Conservation (phyloP, 345 rosid species). For the Erucastrum elatum region DNA sequence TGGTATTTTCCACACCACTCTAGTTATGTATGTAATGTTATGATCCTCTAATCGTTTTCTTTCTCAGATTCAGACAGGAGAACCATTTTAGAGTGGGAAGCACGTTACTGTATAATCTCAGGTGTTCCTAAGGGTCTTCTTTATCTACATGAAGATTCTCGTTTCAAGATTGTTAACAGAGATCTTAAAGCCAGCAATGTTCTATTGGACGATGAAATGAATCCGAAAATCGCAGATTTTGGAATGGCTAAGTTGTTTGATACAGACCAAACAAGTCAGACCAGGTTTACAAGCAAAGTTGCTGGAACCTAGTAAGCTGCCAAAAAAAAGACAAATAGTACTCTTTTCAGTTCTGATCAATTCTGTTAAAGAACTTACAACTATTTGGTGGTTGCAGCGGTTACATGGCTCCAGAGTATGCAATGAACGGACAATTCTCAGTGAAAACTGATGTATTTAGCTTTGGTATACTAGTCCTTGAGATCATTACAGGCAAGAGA, state of each 20-base stretch:
- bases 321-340: background rate
- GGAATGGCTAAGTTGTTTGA: conserved; percentile 52
- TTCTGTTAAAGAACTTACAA: background rate
- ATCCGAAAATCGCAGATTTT: conserved; percentile 59
- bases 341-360: background rate
- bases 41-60: background rate
- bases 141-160: conserved; percentile 47
- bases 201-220: conserved; percentile 47
- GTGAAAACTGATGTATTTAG: background rate
- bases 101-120: conserved; percentile 21
- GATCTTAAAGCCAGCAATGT: conserved; percentile 24
- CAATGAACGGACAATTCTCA: background rate
- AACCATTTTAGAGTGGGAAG: conserved; percentile 17
- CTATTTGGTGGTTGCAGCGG: background rate
- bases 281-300: conserved; percentile 43
- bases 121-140: conserved; percentile 34
- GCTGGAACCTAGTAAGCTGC: conserved; percentile 49
- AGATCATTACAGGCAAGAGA: background rate
- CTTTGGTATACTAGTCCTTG: background rate
- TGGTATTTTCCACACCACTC: conserved; percentile 5
- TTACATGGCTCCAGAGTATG: background rate
- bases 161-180: conserved; percentile 44
- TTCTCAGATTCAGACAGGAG: conserved; percentile 18
- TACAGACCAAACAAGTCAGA: conserved; percentile 29
- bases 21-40: background rate